These are phyloP conservation scores for Geosmithia putterillii DNA, from an alignment of 2,329 filamentous ascomycete genomes.

Conservation along the genomic window DNA sequence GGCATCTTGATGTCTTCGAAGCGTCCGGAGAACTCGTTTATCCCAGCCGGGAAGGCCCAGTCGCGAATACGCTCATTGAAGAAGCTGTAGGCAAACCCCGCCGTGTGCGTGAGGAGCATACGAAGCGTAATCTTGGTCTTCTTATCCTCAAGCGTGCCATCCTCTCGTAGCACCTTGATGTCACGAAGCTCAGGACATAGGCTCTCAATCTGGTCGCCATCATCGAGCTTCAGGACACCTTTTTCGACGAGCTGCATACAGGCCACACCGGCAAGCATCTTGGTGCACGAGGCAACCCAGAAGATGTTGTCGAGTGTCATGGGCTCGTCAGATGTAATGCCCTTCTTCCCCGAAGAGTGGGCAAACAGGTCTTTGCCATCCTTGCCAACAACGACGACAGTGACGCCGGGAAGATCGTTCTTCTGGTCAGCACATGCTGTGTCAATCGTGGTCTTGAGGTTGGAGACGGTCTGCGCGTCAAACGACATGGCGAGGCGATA, in stretches of 20 bases:
- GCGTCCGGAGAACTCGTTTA: conserved; percentile 46
- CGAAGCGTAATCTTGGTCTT: conserved; percentile 35
- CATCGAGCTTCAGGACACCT: conserved; percentile 33
- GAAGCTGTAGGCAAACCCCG: conserved; percentile 46
- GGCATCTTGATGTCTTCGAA: conserved; percentile 37
- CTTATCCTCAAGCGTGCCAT: conserved; percentile 26
- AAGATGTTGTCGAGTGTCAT: conserved; percentile 51
- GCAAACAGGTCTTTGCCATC: conserved; percentile 23
- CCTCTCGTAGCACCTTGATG: conserved; percentile 28
- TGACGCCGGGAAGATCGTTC: conserved; percentile 28
- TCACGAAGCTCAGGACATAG: conserved; percentile 36
- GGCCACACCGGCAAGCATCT: conserved; percentile 38
- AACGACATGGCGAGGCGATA: not conserved
- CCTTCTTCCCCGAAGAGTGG: conserved; percentile 34
- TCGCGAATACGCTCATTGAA: conserved; percentile 35
- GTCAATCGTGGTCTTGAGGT: conserved; percentile 17
- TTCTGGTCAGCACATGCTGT: conserved; percentile 20
- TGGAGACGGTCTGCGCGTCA: not conserved
- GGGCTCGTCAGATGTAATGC: conserved; percentile 26
- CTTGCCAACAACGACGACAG: conserved; percentile 32
- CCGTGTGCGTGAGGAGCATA: conserved; percentile 39
- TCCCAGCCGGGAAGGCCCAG: conserved; percentile 32
- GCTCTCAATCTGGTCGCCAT: conserved; percentile 28
- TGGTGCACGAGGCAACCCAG: conserved; percentile 48
- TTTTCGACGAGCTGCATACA: conserved; percentile 46